phyloP scores from a whole-genome alignment of 1,284 basidiomycete species.

The Cutaneotrichosporon cutaneum region DNA sequence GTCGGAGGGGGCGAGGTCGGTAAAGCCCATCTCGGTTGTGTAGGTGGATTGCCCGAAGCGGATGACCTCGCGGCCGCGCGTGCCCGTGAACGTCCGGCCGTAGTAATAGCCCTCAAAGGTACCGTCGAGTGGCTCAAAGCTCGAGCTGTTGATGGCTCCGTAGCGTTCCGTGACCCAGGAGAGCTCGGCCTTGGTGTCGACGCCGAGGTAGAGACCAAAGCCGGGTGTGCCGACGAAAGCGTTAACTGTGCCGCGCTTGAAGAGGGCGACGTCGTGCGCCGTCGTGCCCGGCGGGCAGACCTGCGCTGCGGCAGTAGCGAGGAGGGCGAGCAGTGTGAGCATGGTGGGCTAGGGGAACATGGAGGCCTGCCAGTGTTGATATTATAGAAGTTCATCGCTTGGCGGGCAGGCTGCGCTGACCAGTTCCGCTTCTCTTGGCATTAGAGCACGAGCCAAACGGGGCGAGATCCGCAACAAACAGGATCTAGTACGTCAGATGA shows the following conservation, averaged over 20 bases:
- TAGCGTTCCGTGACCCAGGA: background rate
- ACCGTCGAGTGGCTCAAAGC: background rate
- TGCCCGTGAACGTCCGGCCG: background rate
- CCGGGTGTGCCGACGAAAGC: background rate
- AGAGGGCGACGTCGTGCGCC: background rate
- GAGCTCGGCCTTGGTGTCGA: conserved; percentile 1
- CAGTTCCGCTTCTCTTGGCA: too few species aligned
- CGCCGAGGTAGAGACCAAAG: background rate
- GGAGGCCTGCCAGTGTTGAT: too few species aligned
- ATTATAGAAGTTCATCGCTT: too few species aligned
- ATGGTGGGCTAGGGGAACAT: background rate
- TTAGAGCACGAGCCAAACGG: too few species aligned
- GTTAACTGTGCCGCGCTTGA: background rate
- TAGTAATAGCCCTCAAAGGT: background rate
- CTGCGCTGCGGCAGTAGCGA: background rate
- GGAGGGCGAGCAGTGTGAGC: background rate
- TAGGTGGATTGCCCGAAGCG: background rate
- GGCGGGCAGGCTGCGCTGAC: too few species aligned
- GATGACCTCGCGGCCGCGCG: background rate
- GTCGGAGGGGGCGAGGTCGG: background rate
- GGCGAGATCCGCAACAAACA: too few species aligned
- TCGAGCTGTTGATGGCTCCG: background rate
- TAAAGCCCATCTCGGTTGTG: background rate
- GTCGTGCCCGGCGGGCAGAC: background rate
- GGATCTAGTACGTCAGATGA: too few species aligned